Percentiles rank a stretch among this genome's conserved stretches.
Evolutionary conservation across 2,329 filamentous ascomycete species (phyloP).

Genomic region (Aspergillus spinulosporus): DNA sequence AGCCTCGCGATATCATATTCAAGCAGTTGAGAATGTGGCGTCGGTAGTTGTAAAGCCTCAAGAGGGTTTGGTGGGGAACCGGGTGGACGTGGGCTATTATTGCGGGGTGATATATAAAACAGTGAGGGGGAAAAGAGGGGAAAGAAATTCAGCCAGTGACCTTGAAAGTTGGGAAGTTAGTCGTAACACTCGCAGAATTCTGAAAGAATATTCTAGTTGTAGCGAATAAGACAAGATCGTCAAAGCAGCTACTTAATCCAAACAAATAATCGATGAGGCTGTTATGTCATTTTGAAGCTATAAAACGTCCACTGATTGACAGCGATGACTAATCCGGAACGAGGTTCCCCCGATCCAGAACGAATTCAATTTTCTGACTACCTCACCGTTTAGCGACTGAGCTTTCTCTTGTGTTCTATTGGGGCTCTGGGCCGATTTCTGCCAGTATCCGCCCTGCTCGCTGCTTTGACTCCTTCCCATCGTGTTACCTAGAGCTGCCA

Average conservation of each 20-base stretch:
- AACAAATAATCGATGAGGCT: neutral
- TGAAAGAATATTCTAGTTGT: no score
- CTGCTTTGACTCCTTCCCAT: constrained; percentile 10
- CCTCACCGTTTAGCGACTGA: neutral
- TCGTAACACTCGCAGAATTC: no score
- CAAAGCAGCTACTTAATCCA: no score
- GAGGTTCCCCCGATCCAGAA: constrained; percentile 6
- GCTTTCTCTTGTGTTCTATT: constrained; percentile 8
- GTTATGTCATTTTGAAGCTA: neutral
- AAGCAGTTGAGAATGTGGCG: constrained; percentile 20
- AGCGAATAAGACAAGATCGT: neutral
- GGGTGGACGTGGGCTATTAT: constrained; percentile 30
- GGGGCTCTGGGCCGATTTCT: constrained; percentile 11
- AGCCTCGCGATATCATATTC: constrained; percentile 25
- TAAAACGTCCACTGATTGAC: neutral
- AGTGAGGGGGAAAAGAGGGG: neutral
- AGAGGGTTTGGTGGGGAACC: constrained; percentile 18
- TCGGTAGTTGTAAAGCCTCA: constrained; percentile 21
- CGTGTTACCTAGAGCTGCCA: constrained; percentile 45
- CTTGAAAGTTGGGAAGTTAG: neutral
- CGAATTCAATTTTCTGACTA: neutral
- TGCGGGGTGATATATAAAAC: constrained; percentile 20
- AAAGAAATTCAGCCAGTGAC: no score
- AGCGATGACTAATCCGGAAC: neutral
- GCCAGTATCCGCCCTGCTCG: constrained; percentile 5